Base-by-base conservation (phyloP, 2,329 filamentous ascomycete species). In the Trichoderma aggressivum region DNA sequence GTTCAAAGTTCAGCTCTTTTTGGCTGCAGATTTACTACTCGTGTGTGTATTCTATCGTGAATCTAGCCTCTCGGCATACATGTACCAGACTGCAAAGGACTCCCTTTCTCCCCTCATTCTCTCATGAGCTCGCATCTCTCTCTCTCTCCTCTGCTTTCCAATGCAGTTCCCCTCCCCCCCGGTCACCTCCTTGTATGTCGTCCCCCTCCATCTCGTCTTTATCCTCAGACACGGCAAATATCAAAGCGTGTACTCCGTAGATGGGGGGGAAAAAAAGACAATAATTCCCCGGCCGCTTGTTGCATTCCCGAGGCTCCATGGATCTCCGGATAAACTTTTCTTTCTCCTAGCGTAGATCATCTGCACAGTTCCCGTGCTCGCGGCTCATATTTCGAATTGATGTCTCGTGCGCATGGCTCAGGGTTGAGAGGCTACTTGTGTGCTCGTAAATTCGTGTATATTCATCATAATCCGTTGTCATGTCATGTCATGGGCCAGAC, bases 381-480 rank as follows among this genome's bases (percentile, higher is more conserved):
- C 21, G 24, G 21, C 11, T 69, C 28, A 21, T 16, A 36, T 5
- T 26, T 66, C 50, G 24, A 39, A 30, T n/a, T n/a, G 16, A 43
- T 28, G 18, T 65, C 18, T 43, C 24, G 32, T 59, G 24, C 53
- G 8, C 36, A 26, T 59, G 36, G 36, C 7, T 47, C 34, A 60
- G 10, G 28, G 24, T 10, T 7, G 39, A 18, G 21, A 32, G 47
- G 28, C 18, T 30, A 11, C 28, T 16, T 59, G 28, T 61, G 56
- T 61, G 56, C 30, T 69, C 66, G 36, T 69, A 61, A 69, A 16
- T 32, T 61, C 66, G 56, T 69, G 53, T 61, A 28, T 69, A 53
- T 60, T 69, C 66, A 10, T 69, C 34, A 30, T 68, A 26, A 26
- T 60, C 28, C 55, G 55, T 53, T 30, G 59, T 62, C 56, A 32